Evolutionary conservation across 208 protist genomes (phyloP), one percentile per base, ranked within the genome.

Genomic region (Strigomonas culicis): DNA sequence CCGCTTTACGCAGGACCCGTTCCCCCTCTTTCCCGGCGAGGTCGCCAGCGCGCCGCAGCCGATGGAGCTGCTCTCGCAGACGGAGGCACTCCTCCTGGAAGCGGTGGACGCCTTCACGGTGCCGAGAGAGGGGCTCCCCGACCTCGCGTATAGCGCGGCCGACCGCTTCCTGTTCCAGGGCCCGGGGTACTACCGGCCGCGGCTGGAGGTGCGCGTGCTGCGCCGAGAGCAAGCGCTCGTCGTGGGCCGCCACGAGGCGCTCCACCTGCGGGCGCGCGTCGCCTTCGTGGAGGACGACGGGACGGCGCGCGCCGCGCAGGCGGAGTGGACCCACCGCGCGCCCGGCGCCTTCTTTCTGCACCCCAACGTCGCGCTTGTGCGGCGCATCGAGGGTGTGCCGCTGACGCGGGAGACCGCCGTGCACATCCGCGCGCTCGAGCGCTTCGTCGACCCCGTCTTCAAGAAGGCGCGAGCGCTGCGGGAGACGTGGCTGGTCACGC

Each of bases 21-120:
- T 98, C 72, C 88, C 95, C 43, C 80, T 98, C 11, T 92, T 94
- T 56, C 95, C 95, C 15, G 93, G 88, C 25, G 66, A 82, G 60
- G 64, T 78, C 1, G 69, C 66, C 4, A 66, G 60, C 17, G 58
- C 28, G 32, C 52, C 74, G 4, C 49, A 62, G 36, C 81, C 80
- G 47, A 62, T 96, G 56, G 62, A 72, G 34, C 72, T 97, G 44
- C 72, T 97, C 15, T 49, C 66, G 28, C 51, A 75, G 21, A 77
- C 86, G 24, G 84, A 81, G 32, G 93, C 92, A 22, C 63, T 77
- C 22, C 31, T 71, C 31, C 52, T 77, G 1, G 64, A 70, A 55
- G 68, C 68, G 19, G 44, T 52, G 1, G 65, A 62, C 6, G 30
- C 59, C 27, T 63, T 68, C 50, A 60, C 63, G 43, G 59, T 56